These are phyloP conservation scores for Yamadazyma trypodendri DNA, from an alignment of 1,139 yeast genomes.

Conservation along the genomic window DNA sequence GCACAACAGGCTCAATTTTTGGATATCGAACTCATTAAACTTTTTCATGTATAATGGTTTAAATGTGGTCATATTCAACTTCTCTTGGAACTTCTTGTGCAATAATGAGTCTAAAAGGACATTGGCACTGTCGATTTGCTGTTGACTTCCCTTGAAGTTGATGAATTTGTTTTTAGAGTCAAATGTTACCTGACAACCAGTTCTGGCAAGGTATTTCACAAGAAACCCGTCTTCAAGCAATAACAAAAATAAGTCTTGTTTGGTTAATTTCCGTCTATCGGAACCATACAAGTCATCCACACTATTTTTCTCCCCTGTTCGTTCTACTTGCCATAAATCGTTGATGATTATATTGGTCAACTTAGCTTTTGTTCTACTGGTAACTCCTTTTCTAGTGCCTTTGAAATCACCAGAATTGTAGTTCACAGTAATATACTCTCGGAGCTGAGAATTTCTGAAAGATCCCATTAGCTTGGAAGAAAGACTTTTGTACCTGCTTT, in stretches of 20 bases:
- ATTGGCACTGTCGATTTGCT: slow-evolving; percentile 35
- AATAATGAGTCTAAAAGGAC: slow-evolving; percentile 31
- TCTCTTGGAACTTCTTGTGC: slow-evolving; percentile 31
- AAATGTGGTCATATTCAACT: slow-evolving; percentile 28
- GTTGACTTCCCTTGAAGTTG: slow-evolving; percentile 30
- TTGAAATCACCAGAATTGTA: slow-evolving; percentile 8
- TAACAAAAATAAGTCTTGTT: slow-evolving; percentile 50
- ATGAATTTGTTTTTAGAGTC: slow-evolving; percentile 19
- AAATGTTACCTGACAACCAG: slow-evolving; percentile 55
- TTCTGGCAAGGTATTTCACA: slow-evolving; percentile 49
- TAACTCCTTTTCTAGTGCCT: slow-evolving; percentile 11
- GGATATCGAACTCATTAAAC: slow-evolving; percentile 25
- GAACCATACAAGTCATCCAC: slow-evolving; percentile 42
- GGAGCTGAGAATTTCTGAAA: slow-evolving; percentile 22
- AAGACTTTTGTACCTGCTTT: slow-evolving; percentile 8
- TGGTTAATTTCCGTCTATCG: slow-evolving; percentile 33
- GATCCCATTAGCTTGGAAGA: slow-evolving; percentile 14
- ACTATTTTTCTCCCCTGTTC: slow-evolving; percentile 27
- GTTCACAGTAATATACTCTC: slow-evolving; percentile 17
- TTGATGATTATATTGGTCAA: slow-evolving; percentile 26
- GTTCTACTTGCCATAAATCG: slow-evolving; percentile 40
- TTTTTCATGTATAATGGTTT: slow-evolving; percentile 25
- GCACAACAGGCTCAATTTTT: slow-evolving; percentile 27
- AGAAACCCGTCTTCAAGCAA: slow-evolving; percentile 47
- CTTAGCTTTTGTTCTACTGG: slow-evolving; percentile 15